Base-by-base conservation (phyloP, 352 stramenopile genomes). In the Pythium utonaiense region DNA sequence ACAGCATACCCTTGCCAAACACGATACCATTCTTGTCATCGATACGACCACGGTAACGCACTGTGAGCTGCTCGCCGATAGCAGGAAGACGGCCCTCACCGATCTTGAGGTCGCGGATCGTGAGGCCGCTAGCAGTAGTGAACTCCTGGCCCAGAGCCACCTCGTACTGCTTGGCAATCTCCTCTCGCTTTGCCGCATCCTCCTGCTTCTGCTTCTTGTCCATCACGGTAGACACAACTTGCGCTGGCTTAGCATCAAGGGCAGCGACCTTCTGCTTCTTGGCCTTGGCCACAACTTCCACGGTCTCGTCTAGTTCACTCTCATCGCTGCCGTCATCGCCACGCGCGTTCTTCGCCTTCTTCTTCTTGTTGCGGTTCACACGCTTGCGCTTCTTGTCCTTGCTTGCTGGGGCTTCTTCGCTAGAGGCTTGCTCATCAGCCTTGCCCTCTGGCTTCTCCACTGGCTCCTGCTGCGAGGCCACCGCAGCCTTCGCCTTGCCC, bases 1-100 rank as follows among this genome's bases (percentile, higher is more conserved):
- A 78, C 16, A 92, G 78, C 79, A 89, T 92, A 13, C 82, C 83
- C 52, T 90, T 90, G 57, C 83, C 77, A 53, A 92, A 92, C 40
- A 88, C 71, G 6, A 88, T 64, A 10, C 83, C 83, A 19, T 82
- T 74, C 19, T 77, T 72, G 60, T 69, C 48, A 24, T 74, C 83
- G 22, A 92, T 65, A 6, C 69, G 73, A 10, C 77, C 83, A 41
- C 74, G 66, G 51, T 92, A 92, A 47, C 84, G 83, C 62, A 90
- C 80, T 3, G 83, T 92, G 24, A 89, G 61, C 79, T 88, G 87
- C 62, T 92, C 76, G 17, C 83, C 83, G 21, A 66, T 22, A 12
- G 66, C 34, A 7, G 78, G 70, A 22, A 90, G 48, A 49, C 75
- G 76, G 14, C 83, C 80, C 17, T 85, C 60, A 30, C 83, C 83